Conservation (phyloP, 2,329 filamentous ascomycete genomes). For the Alternaria burnsii region DNA sequence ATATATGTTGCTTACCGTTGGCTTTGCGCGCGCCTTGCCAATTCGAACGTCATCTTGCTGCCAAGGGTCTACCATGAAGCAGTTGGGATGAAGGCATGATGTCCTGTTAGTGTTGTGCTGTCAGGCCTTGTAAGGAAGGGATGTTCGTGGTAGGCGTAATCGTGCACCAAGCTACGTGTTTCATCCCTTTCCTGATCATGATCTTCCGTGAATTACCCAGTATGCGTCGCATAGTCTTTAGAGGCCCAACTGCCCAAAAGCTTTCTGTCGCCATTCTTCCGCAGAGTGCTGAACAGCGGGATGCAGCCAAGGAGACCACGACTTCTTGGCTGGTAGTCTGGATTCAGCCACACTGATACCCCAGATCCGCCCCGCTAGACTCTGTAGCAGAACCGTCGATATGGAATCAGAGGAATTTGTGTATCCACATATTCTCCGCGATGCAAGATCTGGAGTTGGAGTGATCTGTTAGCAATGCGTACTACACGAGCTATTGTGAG, state of each 20-base stretch:
- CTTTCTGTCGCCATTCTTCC: slow-evolving; percentile 8
- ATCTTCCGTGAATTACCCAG: background rate
- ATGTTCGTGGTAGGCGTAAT: slow-evolving; percentile 13
- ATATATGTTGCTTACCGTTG: slow-evolving; percentile 9
- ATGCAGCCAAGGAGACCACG: slow-evolving; percentile 40
- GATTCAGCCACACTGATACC: slow-evolving; percentile 45
- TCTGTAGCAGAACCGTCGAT: slow-evolving; percentile 4
- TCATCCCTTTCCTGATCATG: slow-evolving; percentile 9
- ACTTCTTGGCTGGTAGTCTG: slow-evolving; percentile 43
- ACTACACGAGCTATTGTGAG: background rate
- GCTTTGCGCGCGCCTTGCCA: slow-evolving; percentile 4
- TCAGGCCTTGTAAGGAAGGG: slow-evolving; percentile 6
- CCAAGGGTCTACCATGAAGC: slow-evolving; percentile 13
- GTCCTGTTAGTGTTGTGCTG: slow-evolving; percentile 5
- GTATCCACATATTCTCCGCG: slow-evolving; percentile 4
- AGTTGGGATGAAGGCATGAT: slow-evolving; percentile 9
- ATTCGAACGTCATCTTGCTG: slow-evolving; percentile 6
- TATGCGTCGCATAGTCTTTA: background rate
- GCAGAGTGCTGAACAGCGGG: slow-evolving; percentile 17
- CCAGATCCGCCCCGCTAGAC: slow-evolving; percentile 25
- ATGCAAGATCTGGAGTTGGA: background rate
- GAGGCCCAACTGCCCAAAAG: background rate
- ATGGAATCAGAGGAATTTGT: slow-evolving; percentile 10
- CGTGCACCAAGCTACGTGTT: slow-evolving; percentile 9
- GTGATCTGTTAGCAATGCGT: background rate